Base-by-base conservation (phyloP, 768 basidiomycete species). In the Leccinum barrowsii region DNA sequence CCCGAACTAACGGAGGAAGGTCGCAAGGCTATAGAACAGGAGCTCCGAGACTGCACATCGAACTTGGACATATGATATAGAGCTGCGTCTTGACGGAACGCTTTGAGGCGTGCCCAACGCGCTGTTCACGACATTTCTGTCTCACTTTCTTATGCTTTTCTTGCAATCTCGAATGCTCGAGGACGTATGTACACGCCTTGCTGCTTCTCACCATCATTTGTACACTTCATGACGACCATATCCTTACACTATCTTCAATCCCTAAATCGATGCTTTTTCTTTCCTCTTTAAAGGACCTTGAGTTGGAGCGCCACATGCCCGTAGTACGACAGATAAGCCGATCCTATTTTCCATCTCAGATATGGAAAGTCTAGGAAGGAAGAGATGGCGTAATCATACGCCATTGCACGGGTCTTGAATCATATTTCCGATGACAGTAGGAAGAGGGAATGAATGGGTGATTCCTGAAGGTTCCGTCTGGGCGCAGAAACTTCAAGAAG, bases 1-100 rank as follows among this genome's bases (percentile, higher is more conserved):
- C 84, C 93, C 2, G 68, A 60, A 17, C 78, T 98, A 19, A 92
- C 90, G 0, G 78, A 74, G 1, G 87, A 80, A 46, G 95, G 95
- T 5, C 71, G 75, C 56, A 77, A 80, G 63, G 91, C 89, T 2
- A 74, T 97, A 13, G 82, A 91, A 70, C 87, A 89, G 59, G 92
- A 95, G 67, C 66, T 90, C 7, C 56, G 34, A 21, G 71, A 72
- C 49, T 51, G 54, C 12, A 5, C 37, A 34, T 40, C 48, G 4
- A 68, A 67, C 19, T 40, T 49, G 3, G 70, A 63, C 21, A 49
- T 42, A 42, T 59, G 48, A 48, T 32, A 56, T 64, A 67, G 61
- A 64, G 57, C 8, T 19, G 5, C 24, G 51, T 26, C 11, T 40
- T 49, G 40, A 42, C 10, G 40, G 40, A 42, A 19, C 40, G 40